These are phyloP conservation scores for Boechera divaricarpa DNA, from an alignment of 345 rosid genomes.

Conservation along the genomic window DNA sequence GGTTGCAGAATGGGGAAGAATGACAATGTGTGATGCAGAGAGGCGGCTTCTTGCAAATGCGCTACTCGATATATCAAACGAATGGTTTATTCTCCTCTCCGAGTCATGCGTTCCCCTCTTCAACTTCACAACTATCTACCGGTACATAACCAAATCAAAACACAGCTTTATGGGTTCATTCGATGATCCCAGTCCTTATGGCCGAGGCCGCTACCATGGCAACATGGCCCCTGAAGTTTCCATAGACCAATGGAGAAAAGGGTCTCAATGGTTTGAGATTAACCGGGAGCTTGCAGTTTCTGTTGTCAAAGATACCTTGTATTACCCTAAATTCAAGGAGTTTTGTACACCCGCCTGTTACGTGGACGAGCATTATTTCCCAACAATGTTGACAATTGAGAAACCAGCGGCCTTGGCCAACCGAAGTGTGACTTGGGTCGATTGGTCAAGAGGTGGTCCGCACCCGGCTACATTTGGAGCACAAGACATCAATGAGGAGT, in stretches of 20 bases:
- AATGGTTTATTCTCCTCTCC: constrained; percentile 84
- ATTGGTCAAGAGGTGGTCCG: constrained; percentile 95
- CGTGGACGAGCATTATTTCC: constrained; percentile 92
- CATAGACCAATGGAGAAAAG: constrained; percentile 82
- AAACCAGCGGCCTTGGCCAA: constrained; percentile 69
- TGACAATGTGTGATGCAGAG: constrained; percentile 97
- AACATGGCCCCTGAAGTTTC: constrained; percentile 82
- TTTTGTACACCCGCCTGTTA: constrained; percentile 83
- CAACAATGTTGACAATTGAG: constrained; percentile 83
- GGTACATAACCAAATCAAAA: constrained; percentile 62
- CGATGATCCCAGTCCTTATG: constrained; percentile 80
- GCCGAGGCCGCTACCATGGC: constrained; percentile 79
- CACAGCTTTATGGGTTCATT: constrained; percentile 81
- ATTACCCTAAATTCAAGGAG: constrained; percentile 64
- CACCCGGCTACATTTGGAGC: constrained; percentile 90
- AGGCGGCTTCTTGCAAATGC: constrained; percentile 90
- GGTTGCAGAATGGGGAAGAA: constrained; percentile 94
- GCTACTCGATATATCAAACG: constrained; percentile 83
- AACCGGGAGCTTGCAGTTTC: constrained; percentile 71
- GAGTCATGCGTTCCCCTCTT: constrained; percentile 93
- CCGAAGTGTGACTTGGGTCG: constrained; percentile 88
- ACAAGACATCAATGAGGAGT: constrained; percentile 67
- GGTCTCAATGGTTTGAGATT: constrained; percentile 92
- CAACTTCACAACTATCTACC: constrained; percentile 68
- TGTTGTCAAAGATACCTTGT: constrained; percentile 67